Evolutionary conservation across 768 basidiomycete genomes (phyloP).

Genomic region (Tulasnella sp.): DNA sequence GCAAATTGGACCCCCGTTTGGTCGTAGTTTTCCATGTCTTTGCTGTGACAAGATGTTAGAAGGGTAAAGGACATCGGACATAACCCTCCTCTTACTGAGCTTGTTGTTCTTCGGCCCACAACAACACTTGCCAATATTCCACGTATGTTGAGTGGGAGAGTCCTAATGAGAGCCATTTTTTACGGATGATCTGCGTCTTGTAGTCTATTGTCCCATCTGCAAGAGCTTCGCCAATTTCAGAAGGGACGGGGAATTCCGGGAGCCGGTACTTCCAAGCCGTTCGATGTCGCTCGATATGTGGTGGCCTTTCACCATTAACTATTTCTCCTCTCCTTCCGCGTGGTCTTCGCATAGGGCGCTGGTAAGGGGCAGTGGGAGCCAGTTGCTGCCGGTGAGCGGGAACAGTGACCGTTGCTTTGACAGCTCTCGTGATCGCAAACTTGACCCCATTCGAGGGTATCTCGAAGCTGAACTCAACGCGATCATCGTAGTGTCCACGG

Average conservation of each 20-base stretch:
- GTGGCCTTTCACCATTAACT: slow-evolving; percentile 49
- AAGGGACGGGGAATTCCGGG: slow-evolving; percentile 50
- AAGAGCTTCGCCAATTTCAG: slow-evolving; percentile 43
- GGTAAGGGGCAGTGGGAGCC: slow-evolving; percentile 53
- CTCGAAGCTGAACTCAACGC: slow-evolving; percentile 28
- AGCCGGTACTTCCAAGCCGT: slow-evolving; percentile 50
- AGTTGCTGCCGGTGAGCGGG: slow-evolving; percentile 52
- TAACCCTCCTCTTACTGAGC: neutral
- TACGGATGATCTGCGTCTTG: slow-evolving; percentile 25
- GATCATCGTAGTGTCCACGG: slow-evolving; percentile 34
- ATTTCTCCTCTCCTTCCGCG: slow-evolving; percentile 40
- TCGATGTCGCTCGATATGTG: slow-evolving; percentile 44
- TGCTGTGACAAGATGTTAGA: slow-evolving; percentile 27
- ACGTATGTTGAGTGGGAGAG: slow-evolving; percentile 47
- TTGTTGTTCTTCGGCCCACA: slow-evolving; percentile 53
- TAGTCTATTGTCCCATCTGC: slow-evolving; percentile 38
- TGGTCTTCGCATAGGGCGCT: slow-evolving; percentile 14
- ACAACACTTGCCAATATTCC: slow-evolving; percentile 50
- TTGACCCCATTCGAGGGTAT: neutral
- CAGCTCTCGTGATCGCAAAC: slow-evolving; percentile 26
- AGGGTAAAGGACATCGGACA: slow-evolving; percentile 8
- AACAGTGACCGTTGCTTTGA: slow-evolving; percentile 29
- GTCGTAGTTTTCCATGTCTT: slow-evolving; percentile 46
- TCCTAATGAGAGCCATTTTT: neutral
- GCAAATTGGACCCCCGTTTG: slow-evolving; percentile 35